These are phyloP conservation scores for Pyracantha coccinea DNA, from an alignment of 331 rosid genomes.

Conservation along the genomic window DNA sequence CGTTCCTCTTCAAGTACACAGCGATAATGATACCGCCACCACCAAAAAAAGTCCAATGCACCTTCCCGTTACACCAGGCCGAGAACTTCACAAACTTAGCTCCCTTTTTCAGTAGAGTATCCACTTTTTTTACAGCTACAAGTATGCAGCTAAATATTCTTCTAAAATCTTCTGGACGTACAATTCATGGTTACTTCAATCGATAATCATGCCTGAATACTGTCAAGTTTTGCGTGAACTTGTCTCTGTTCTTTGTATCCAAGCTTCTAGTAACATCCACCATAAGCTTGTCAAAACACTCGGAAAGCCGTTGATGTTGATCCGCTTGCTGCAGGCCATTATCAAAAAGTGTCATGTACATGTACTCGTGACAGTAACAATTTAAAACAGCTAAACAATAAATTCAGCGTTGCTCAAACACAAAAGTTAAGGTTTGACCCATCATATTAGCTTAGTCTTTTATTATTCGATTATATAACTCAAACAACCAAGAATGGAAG, in stretches of 20 bases:
- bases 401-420: not conserved
- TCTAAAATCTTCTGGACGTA: not conserved
- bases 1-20: conserved; percentile 3
- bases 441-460: not conserved
- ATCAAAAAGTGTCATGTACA: conserved; percentile 1
- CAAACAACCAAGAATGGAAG: not conserved
- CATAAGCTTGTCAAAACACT: conserved; percentile 93
- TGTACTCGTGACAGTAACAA: not conserved
- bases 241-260: conserved; percentile 94
- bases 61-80: conserved; percentile 9
- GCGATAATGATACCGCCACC: conserved; percentile 11
- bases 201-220: conserved; percentile 85
- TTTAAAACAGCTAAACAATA: not conserved
- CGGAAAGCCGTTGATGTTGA: conserved; percentile 80
- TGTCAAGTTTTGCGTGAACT: conserved; percentile 90
- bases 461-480: not conserved
- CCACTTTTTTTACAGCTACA: not conserved
- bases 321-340: conserved; percentile 65
- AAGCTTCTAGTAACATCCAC: conserved; percentile 74
- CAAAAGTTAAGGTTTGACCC: not conserved
- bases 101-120: not conserved
- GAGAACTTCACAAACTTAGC: not conserved
- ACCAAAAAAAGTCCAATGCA: not conserved
- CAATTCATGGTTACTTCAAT: conserved; percentile 43
- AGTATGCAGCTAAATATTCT: conserved; percentile 14